Evolutionary conservation across 2,329 filamentous ascomycete species (phyloP).

Genomic region (Colletotrichum tamarilloi): DNA sequence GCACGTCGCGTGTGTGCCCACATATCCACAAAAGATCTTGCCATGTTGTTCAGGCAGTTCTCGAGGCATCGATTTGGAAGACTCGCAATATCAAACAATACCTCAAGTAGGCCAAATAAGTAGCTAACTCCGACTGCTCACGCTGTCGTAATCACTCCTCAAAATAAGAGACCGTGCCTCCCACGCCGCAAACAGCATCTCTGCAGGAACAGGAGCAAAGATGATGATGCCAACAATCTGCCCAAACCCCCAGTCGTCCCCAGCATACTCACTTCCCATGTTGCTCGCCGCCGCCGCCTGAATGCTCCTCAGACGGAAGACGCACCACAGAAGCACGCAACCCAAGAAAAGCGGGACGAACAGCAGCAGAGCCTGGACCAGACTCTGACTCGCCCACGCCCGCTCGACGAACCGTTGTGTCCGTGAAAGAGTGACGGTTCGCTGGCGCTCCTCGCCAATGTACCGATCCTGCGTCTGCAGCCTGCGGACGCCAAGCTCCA

Average conservation of each 20-base stretch:
- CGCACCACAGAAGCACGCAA: background rate
- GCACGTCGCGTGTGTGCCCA: no score
- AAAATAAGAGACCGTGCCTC: background rate
- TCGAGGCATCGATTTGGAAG: background rate
- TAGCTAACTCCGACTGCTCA: background rate
- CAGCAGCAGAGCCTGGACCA: background rate
- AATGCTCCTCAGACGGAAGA: slow-evolving; percentile 1
- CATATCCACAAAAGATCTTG: background rate
- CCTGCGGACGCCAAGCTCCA: background rate
- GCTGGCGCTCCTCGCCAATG: background rate
- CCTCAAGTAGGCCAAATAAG: background rate
- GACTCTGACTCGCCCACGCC: background rate
- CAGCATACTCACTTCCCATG: background rate
- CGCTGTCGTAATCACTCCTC: background rate
- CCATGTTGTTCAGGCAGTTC: background rate
- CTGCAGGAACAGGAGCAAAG: slow-evolving; percentile 37
- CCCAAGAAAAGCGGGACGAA: background rate
- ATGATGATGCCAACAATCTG: slow-evolving; percentile 40
- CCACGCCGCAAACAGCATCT: slow-evolving; percentile 4
- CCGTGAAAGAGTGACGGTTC: background rate
- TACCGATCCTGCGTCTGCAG: background rate
- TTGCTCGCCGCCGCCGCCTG: background rate
- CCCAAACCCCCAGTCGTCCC: slow-evolving; percentile 38
- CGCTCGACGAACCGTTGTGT: background rate
- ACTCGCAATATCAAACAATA: background rate